phyloP scores from a whole-genome alignment of 169 alveolate species.

The Plasmodium yoelii region DNA sequence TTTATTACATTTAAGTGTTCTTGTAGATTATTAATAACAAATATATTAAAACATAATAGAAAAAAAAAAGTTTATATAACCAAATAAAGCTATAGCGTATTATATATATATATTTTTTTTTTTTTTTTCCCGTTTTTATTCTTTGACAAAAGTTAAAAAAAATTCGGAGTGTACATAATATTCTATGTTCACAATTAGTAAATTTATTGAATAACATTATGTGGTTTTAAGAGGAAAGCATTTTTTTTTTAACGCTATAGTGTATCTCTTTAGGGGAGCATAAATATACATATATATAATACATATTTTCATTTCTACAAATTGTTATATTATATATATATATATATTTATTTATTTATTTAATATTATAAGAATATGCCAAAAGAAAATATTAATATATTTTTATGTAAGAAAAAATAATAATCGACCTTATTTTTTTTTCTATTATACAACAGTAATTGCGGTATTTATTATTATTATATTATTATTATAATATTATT shows the following conservation, averaged over 20 bases:
- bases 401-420: no score
- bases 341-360: background rate
- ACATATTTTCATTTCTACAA: background rate
- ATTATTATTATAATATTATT: no score
- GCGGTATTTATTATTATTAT: no score
- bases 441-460: no score
- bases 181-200: slow-evolving; percentile 8
- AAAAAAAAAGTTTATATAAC: slow-evolving; percentile 2
- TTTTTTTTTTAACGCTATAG: background rate
- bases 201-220: background rate
- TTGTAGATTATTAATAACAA: slow-evolving; percentile 5
- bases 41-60: no score
- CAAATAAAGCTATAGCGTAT: no score
- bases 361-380: background rate
- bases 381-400: no score
- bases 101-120: background rate
- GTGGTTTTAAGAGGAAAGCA: background rate
- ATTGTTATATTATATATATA: background rate
- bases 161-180: background rate
- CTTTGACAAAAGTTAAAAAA: background rate
- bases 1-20: background rate
- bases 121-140: background rate
- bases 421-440: no score
- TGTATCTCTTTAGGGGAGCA: background rate
- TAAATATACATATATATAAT: background rate